Evolutionary conservation across 352 stramenopile genomes (phyloP).

Genomic region (Globisporangium alternatum): DNA sequence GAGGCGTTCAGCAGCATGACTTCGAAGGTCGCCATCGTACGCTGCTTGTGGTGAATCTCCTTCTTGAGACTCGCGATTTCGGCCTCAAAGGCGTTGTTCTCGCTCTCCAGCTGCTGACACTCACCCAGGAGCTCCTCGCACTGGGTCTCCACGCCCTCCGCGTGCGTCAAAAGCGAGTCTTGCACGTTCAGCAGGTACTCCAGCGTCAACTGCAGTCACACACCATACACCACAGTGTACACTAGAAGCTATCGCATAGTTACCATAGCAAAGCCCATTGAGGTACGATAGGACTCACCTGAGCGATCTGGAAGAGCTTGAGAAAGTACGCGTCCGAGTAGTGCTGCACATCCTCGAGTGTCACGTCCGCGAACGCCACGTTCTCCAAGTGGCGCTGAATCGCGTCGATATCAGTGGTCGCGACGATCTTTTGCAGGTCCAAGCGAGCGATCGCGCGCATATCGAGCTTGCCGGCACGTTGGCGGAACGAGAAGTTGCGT

Average conservation of each 20-base stretch:
- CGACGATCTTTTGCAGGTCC: conserved; percentile 68
- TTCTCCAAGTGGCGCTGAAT: conserved; percentile 82
- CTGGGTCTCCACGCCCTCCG: conserved; percentile 62
- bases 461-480: conserved; percentile 73
- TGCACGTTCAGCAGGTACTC: conserved; percentile 85
- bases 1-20: conserved; percentile 72
- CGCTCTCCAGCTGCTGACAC: conserved; percentile 52
- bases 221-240: not conserved
- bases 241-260: not conserved
- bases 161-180: conserved; percentile 72
- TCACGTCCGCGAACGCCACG: conserved; percentile 78
- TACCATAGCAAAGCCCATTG: not conserved
- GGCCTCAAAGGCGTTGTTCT: conserved; percentile 58
- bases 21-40: conserved; percentile 78
- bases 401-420: conserved; percentile 70
- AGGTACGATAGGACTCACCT: conserved; percentile 29
- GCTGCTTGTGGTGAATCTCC: conserved; percentile 78
- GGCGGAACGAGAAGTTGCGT: conserved; percentile 72
- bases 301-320: conserved; percentile 83
- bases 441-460: conserved; percentile 64
- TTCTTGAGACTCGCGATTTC: conserved; percentile 69
- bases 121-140: conserved; percentile 60
- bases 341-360: conserved; percentile 77
- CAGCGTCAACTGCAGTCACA: conserved; percentile 54
- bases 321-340: conserved; percentile 86